A percentile compares a stretch with the other conserved stretches of the same genome.
These are phyloP conservation scores for Casuarina glauca DNA, from an alignment of 306 rosid species.

Conservation along the genomic window DNA sequence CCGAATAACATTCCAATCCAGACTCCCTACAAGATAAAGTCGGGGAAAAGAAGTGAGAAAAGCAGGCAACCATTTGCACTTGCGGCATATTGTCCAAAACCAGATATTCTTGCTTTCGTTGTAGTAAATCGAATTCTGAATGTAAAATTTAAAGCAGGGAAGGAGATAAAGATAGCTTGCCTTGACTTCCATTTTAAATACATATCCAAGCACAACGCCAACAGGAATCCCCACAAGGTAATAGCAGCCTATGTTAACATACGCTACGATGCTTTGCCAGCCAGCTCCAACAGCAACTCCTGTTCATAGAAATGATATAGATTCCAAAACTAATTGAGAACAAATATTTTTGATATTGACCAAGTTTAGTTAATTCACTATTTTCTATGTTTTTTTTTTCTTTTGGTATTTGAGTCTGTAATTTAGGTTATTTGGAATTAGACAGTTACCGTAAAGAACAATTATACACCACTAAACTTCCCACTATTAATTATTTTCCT, in stretches of 20 bases:
- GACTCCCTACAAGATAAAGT: constrained; percentile 43
- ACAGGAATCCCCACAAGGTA: constrained; percentile 54
- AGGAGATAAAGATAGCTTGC: constrained; percentile 19
- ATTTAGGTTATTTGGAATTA: no score
- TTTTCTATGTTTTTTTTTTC: no score
- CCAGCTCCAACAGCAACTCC: constrained; percentile 72
- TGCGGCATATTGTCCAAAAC: not conserved
- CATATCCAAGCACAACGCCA: constrained; percentile 44
- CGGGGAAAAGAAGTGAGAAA: not conserved
- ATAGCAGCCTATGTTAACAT: constrained; percentile 56
- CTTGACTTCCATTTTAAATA: constrained; percentile 38
- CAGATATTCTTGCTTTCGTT: not conserved
- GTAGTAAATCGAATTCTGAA: not conserved
- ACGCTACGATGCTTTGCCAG: constrained; percentile 58
- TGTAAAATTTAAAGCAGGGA: no score
- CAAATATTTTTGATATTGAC: no score
- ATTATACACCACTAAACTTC: no score
- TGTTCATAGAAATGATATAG: not conserved
- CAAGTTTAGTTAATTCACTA: no score
- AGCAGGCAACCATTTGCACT: not conserved
- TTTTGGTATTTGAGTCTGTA: no score
- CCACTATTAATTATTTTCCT: no score
- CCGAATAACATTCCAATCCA: constrained; percentile 73
- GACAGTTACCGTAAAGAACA: no score
- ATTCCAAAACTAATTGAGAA: no score